phyloP scores from a whole-genome alignment of 495 filamentous ascomycete genomes.

The Stereocaulon alpinum region DNA sequence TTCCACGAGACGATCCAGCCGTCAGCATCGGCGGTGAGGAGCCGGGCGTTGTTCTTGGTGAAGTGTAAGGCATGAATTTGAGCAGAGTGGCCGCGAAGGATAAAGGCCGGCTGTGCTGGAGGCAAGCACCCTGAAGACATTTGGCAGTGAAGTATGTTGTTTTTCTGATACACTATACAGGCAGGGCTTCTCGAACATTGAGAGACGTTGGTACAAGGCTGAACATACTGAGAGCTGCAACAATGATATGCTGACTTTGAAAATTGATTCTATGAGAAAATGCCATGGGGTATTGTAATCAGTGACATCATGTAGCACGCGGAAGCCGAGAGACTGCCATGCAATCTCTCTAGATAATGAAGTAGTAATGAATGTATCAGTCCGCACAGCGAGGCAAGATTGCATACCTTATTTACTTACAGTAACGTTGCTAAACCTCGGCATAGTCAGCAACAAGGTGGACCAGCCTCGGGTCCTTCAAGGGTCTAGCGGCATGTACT shows the following conservation, averaged over 20 bases:
- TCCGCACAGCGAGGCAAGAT: background rate
- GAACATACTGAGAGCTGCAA: background rate
- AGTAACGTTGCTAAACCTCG: background rate
- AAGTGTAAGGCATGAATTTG: constrained; percentile 74
- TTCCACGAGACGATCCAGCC: constrained; percentile 87
- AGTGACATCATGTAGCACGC: background rate
- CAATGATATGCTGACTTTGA: background rate
- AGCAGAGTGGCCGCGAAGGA: constrained; percentile 76
- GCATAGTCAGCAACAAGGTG: background rate
- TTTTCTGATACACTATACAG: background rate
- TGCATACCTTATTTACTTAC: background rate
- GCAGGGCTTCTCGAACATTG: background rate
- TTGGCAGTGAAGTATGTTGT: background rate
- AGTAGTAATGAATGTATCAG: background rate
- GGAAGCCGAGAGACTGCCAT: background rate
- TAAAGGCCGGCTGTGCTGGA: constrained; percentile 66
- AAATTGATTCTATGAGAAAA: background rate
- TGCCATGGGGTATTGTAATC: background rate
- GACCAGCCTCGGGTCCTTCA: background rate
- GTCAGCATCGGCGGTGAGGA: constrained; percentile 80
- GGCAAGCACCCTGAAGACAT: constrained; percentile 25
- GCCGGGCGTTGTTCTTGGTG: constrained; percentile 58
- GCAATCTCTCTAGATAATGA: background rate
- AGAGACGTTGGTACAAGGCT: background rate
- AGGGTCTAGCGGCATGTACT: background rate